phyloP scores from a whole-genome alignment of 2,329 filamentous ascomycete species.

The Orbilia javanica region DNA sequence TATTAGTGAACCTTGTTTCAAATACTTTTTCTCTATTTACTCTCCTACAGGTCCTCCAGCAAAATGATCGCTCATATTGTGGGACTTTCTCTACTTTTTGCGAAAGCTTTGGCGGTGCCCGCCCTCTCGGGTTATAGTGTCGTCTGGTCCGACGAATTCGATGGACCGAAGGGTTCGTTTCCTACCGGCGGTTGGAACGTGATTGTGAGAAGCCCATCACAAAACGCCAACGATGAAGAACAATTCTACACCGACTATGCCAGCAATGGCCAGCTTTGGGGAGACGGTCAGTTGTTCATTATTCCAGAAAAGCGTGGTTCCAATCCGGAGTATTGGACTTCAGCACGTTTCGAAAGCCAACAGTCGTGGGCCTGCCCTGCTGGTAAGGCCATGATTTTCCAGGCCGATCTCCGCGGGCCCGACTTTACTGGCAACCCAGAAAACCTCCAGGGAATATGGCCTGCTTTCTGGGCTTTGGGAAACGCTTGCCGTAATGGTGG shows the following conservation, averaged over 20 bases:
- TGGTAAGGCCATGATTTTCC: slow-evolving; percentile 65
- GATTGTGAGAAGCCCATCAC: background rate
- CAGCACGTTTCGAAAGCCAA: slow-evolving; percentile 67
- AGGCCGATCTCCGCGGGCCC: slow-evolving; percentile 64
- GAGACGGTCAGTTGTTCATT: slow-evolving; percentile 65
- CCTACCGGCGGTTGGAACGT: slow-evolving; percentile 27
- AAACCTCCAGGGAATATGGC: slow-evolving; percentile 64
- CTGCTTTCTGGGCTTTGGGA: slow-evolving; percentile 68
- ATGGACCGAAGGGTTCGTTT: slow-evolving; percentile 7
- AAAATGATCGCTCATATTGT: slow-evolving; percentile 13
- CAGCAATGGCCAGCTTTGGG: slow-evolving; percentile 68
- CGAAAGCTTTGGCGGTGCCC: slow-evolving; percentile 27
- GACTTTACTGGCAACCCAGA: slow-evolving; percentile 67
- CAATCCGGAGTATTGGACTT: slow-evolving; percentile 65
- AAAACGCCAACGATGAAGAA: slow-evolving; percentile 68
- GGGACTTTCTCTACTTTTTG: slow-evolving; percentile 21
- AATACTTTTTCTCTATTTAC: background rate
- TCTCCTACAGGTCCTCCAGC: background rate
- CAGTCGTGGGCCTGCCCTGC: slow-evolving; percentile 63
- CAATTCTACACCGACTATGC: slow-evolving; percentile 68
- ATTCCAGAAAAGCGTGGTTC: slow-evolving; percentile 62
- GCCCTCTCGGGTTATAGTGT: slow-evolving; percentile 46
- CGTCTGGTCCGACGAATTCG: slow-evolving; percentile 64
- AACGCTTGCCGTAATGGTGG: slow-evolving; percentile 64
- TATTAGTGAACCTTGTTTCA: background rate